Evolutionary conservation across 2,329 filamentous ascomycete species (phyloP).

Genomic region (Colletotrichum sublineola): DNA sequence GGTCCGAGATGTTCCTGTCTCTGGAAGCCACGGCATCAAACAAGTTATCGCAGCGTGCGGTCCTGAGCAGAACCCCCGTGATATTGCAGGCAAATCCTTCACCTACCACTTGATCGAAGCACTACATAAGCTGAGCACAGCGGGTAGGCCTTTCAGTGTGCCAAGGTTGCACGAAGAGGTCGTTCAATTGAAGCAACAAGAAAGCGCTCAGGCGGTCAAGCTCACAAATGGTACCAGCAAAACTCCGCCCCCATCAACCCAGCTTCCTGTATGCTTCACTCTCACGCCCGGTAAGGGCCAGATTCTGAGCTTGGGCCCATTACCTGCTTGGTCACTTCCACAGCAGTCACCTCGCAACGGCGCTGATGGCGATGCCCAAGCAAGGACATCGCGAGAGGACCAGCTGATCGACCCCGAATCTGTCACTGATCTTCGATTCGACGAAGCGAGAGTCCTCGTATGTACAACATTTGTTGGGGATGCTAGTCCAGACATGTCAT

Average conservation of each 20-base stretch:
- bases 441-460: slow-evolving; percentile 73
- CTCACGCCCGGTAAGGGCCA: slow-evolving; percentile 68
- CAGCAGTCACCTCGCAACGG: slow-evolving; percentile 49
- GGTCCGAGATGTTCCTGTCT: slow-evolving; percentile 62
- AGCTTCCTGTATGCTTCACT: slow-evolving; percentile 67
- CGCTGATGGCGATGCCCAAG: slow-evolving; percentile 30
- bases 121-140: slow-evolving; percentile 63
- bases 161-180: slow-evolving; percentile 71
- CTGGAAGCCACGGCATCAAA: slow-evolving; percentile 69
- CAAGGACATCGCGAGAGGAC: slow-evolving; percentile 52
- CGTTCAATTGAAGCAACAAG: slow-evolving; percentile 59
- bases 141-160: slow-evolving; percentile 67
- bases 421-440: slow-evolving; percentile 69
- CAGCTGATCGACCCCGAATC: slow-evolving; percentile 61
- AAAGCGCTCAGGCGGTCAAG: slow-evolving; percentile 57
- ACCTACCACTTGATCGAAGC: slow-evolving; percentile 69
- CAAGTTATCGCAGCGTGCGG: slow-evolving; percentile 73
- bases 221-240: slow-evolving; percentile 61
- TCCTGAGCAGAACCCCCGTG: slow-evolving; percentile 62
- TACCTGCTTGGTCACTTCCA: slow-evolving; percentile 52
- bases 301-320: slow-evolving; percentile 65
- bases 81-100: slow-evolving; percentile 66
- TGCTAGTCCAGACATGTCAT: slow-evolving; percentile 74
- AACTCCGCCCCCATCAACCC: slow-evolving; percentile 50
- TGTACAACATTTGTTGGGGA: slow-evolving; percentile 77